Percentiles rank a stretch among this genome's conserved stretches.
These are phyloP conservation scores for Cytospora leucostoma DNA, from an alignment of 2,329 filamentous ascomycete genomes.

Conservation along the genomic window DNA sequence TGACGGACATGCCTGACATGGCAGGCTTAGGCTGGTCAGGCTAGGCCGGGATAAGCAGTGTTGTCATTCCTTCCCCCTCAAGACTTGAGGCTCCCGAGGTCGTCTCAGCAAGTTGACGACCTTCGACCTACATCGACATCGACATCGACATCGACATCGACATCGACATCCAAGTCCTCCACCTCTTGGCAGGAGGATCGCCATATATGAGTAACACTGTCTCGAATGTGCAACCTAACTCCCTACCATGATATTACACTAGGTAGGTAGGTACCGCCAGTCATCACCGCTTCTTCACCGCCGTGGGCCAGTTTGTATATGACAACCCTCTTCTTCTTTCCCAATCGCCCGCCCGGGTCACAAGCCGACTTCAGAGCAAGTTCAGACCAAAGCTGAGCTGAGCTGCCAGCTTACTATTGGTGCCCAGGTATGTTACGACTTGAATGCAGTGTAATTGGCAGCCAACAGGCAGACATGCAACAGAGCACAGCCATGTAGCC, in stretches of 20 bases:
- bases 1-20: neutral
- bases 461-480: neutral
- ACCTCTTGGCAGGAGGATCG: neutral
- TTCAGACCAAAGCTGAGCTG: neutral
- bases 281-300: neutral
- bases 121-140: neutral
- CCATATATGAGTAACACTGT: neutral
- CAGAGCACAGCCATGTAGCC: neutral
- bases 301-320: neutral
- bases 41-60: neutral
- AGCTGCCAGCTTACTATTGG: neutral
- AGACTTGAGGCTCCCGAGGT: neutral
- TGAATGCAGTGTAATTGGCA: neutral
- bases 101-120: too few species aligned
- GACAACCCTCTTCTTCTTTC: neutral
- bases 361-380: neutral
- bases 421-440: too few species aligned
- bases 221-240: too few species aligned
- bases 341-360: neutral
- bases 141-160: neutral
- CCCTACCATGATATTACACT: too few species aligned
- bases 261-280: too few species aligned
- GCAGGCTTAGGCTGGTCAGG: neutral
- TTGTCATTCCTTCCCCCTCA: too few species aligned
- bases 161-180: neutral